Base-by-base conservation (phyloP, 371 early-diverging fungal species). In the Synchytrium microbalum region DNA sequence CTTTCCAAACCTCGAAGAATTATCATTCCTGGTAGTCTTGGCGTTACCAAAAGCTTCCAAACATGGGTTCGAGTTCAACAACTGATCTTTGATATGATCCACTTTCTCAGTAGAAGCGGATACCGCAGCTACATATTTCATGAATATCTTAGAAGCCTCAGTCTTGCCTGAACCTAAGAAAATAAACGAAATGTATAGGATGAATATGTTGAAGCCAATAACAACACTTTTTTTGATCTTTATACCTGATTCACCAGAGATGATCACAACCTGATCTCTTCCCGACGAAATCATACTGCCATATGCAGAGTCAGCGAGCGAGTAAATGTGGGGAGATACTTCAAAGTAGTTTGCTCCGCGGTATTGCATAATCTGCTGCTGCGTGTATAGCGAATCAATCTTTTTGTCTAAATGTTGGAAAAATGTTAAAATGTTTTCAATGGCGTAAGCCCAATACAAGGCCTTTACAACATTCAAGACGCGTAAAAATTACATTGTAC, bases 1-100 rank as follows among this genome's bases (percentile, higher is more conserved):
- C 64, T 51, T 51, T 51, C 51, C 97, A 80, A 99, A 99, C 30
- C 99, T 88, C 5, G 98, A 97, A 26, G 97, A 96, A 78, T 99
- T 99, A 78, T 99, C 95, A 75, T 99, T 99, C 29, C 99, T 85
- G 62, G 95, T 90, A 1, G 99, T 99, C 73, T 98, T 95, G 3
- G 99, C 99, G 77, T 99, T 99, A 62, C 99, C 99, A 82, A 99
- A 99, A 0, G 99, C 85, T 51, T 51, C 51, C 51, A 51, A 51
- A 51, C 51, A 51, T 14, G 51, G 51, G 23, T 51, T 51, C 23
- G 51, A 51, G 23, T 51, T 51, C 51, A 51, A 14, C 51, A 51
- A 51, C 51, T 51, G 51, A 51, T 51, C 23, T 23, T 51, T 51
- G 23, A 51, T 23, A 14, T 51, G 14, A 23, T 51, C 51, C 51